Evolutionary conservation across 768 basidiomycete genomes (phyloP), one percentile per base, ranked within the genome.

Genomic region (Mycena filopes): DNA sequence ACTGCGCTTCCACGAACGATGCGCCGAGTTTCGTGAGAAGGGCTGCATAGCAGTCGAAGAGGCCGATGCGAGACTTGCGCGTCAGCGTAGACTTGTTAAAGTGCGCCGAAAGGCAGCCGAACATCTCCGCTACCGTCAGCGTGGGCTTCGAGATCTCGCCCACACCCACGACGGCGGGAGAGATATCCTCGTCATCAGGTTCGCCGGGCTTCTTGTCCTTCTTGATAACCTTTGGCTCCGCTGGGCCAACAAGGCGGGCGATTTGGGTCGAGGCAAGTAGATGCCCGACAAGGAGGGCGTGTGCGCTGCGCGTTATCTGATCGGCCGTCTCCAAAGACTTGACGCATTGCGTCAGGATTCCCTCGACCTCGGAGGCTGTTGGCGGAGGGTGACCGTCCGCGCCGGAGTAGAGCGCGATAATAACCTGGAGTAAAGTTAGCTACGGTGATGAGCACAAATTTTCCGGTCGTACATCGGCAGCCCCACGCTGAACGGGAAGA

Each of bases 41-140:
- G 0, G 92, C 87, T 7, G 89, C 84, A 72, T 98, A 98, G 70
- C 94, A 90, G 67, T 98, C 94, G 73, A 98, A 90, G 25, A 99
- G 86, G 9, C 94, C 95, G 36, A 95, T 89, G 23, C 93, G 87
- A 2, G 87, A 86, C 76, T 89, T 89, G 41, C 92, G 87, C 1
- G 91, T 83, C 0, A 86, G 71, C 40, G 86, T 82, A 2, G 87
- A 78, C 74, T 90, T 93, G 81, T 94, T 97, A 80, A 95, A 94
- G 29, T 91, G 90, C 0, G 77, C 76, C 0, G 95, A 95, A 4
- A 99, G 84, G 55, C 89, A 88, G n/a, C 74, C 75, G 12, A 98
- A 78, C 95, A 98, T 97, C 70, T 96, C 94, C 18, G 77, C 77
- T 0, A 90, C 87, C 0, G 87, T 85, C 59, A 95, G 80, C 40